A percentile compares a stretch with the other conserved stretches of the same genome.
phyloP scores from a whole-genome alignment of 2,329 filamentous ascomycete species.

The Ophiostoma perfectum region DNA sequence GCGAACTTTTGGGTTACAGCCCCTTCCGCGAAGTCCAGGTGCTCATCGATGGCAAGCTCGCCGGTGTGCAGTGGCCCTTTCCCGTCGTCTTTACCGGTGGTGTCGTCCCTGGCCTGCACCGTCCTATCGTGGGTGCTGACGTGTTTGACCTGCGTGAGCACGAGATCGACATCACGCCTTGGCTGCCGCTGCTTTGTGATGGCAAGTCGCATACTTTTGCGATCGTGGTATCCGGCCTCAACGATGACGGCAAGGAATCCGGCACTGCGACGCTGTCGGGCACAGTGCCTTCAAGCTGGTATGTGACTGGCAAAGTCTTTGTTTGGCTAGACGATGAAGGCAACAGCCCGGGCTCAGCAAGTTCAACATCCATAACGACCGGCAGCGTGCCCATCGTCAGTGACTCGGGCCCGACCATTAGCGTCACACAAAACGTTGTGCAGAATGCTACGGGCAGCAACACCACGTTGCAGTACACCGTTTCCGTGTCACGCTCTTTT shows the following conservation, averaged over 20 bases:
- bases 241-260: slow-evolving; percentile 43
- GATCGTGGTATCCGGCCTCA: slow-evolving; percentile 60
- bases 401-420: slow-evolving; percentile 34
- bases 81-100: slow-evolving; percentile 79
- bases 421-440: slow-evolving; percentile 44
- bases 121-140: slow-evolving; percentile 72
- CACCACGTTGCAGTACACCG: slow-evolving; percentile 54
- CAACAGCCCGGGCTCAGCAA: slow-evolving; percentile 23
- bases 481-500: slow-evolving; percentile 52
- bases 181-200: slow-evolving; percentile 64
- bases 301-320: slow-evolving; percentile 74
- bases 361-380: slow-evolving; percentile 43
- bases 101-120: slow-evolving; percentile 68
- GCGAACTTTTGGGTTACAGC: slow-evolving; percentile 59
- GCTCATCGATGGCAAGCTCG: slow-evolving; percentile 64
- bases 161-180: slow-evolving; percentile 77
- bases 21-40: slow-evolving; percentile 76
- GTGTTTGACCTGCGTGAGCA: slow-evolving; percentile 74
- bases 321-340: slow-evolving; percentile 58
- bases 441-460: slow-evolving; percentile 49
- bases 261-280: slow-evolving; percentile 43
- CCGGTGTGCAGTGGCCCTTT: slow-evolving; percentile 75
- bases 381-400: slow-evolving; percentile 29
- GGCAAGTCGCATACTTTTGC: slow-evolving; percentile 60
- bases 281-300: slow-evolving; percentile 63